These are phyloP conservation scores for Aspergillus spinulosporus DNA, from an alignment of 2,329 filamentous ascomycete genomes.

Conservation along the genomic window DNA sequence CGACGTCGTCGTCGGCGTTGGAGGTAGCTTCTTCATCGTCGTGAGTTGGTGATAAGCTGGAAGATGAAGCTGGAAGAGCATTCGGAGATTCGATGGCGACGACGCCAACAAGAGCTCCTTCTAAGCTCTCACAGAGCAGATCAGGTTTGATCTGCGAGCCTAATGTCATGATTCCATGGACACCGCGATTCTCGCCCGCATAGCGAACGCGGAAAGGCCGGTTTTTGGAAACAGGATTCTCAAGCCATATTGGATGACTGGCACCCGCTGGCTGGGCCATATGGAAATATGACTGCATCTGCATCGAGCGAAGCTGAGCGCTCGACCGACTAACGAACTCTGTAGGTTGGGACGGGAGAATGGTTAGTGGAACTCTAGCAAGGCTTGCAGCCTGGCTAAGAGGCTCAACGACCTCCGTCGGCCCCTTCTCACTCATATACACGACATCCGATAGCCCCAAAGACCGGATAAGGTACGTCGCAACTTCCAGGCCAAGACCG, in stretches of 20 bases:
- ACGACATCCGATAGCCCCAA: slow-evolving; percentile 54
- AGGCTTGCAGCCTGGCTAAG: slow-evolving; percentile 43
- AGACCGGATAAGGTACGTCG: slow-evolving; percentile 48
- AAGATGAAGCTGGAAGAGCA: slow-evolving; percentile 25
- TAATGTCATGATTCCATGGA: slow-evolving; percentile 55
- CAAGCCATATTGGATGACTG: slow-evolving; percentile 45
- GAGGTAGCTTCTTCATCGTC: neutral
- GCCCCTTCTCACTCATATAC: slow-evolving; percentile 54
- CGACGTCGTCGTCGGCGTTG: slow-evolving; percentile 6
- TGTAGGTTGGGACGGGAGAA: slow-evolving; percentile 49
- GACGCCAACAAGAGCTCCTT: slow-evolving; percentile 57
- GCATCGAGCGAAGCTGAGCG: slow-evolving; percentile 57
- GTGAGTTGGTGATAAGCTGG: neutral
- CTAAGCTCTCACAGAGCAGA: slow-evolving; percentile 52
- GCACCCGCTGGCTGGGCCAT: slow-evolving; percentile 31
- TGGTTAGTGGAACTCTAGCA: slow-evolving; percentile 42
- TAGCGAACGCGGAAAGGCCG: slow-evolving; percentile 55
- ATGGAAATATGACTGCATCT: slow-evolving; percentile 64
- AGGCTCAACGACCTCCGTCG: slow-evolving; percentile 44
- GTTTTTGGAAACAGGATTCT: slow-evolving; percentile 46
- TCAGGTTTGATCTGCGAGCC: slow-evolving; percentile 51
- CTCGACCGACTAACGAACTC: slow-evolving; percentile 50
- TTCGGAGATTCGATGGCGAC: slow-evolving; percentile 48
- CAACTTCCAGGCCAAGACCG: slow-evolving; percentile 52
- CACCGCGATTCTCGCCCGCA: slow-evolving; percentile 43